phyloP scores from a whole-genome alignment of 2,329 filamentous ascomycete species.

The Colletotrichum lini region DNA sequence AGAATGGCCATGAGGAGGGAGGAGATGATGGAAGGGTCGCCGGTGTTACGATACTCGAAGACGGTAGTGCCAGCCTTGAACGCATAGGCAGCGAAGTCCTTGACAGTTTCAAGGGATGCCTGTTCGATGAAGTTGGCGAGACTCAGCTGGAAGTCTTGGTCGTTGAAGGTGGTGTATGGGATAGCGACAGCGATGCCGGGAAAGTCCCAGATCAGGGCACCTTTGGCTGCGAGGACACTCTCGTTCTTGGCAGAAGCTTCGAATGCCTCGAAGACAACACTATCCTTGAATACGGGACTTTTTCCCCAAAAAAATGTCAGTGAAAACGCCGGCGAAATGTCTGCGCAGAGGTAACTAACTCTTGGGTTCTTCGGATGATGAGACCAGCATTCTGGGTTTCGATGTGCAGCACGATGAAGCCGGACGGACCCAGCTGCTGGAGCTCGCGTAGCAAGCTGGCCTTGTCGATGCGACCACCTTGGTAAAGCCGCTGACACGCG shows the following conservation, averaged over 20 bases:
- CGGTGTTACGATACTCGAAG: slow-evolving; percentile 70
- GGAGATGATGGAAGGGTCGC: slow-evolving; percentile 69
- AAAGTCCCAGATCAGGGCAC: slow-evolving; percentile 71
- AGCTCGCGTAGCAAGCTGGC: slow-evolving; percentile 16
- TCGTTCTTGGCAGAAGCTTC: slow-evolving; percentile 70
- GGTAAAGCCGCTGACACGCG: slow-evolving; percentile 23
- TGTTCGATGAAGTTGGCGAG: slow-evolving; percentile 69
- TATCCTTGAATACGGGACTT: slow-evolving; percentile 47
- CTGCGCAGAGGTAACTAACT: slow-evolving; percentile 44
- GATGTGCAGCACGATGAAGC: slow-evolving; percentile 30
- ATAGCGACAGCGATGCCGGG: slow-evolving; percentile 68
- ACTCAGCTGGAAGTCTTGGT: slow-evolving; percentile 45
- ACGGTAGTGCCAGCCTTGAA: slow-evolving; percentile 65
- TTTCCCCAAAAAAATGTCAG: not conserved
- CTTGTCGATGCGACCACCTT: slow-evolving; percentile 28
- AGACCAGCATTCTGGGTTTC: slow-evolving; percentile 52
- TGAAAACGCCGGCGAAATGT: slow-evolving; percentile 1
- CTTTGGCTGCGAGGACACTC: slow-evolving; percentile 64
- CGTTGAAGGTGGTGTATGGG: slow-evolving; percentile 49
- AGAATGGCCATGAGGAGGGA: slow-evolving; percentile 73
- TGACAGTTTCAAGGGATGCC: slow-evolving; percentile 67
- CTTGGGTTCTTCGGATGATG: slow-evolving; percentile 47
- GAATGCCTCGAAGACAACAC: slow-evolving; percentile 67
- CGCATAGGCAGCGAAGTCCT: slow-evolving; percentile 65
- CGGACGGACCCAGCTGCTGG: slow-evolving; percentile 4